These are phyloP conservation scores for Quercus engelmannii DNA, from an alignment of 306 rosid genomes.

Conservation along the genomic window DNA sequence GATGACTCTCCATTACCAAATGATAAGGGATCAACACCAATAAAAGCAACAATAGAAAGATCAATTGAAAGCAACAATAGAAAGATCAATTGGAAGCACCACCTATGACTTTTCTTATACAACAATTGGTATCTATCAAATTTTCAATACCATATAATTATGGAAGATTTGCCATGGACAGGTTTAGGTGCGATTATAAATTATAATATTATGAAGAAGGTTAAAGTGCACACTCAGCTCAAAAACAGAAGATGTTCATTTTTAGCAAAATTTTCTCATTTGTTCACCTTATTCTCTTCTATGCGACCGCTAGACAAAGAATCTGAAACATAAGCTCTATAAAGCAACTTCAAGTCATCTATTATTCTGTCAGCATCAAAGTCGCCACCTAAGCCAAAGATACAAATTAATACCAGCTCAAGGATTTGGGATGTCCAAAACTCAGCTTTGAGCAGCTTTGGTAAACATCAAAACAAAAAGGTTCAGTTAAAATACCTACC, in stretches of 20 bases:
- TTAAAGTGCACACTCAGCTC: too few relatives aligned
- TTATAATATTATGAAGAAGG: too few relatives aligned
- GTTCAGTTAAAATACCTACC: conserved; percentile 41
- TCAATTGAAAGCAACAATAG: not conserved
- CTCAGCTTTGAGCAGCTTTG: not conserved
- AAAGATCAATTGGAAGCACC: not conserved
- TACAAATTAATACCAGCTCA: conserved; percentile 22
- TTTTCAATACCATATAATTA: not conserved
- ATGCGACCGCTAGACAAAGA: conserved; percentile 47
- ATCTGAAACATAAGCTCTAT: conserved; percentile 50
- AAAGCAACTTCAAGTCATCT: conserved; percentile 89
- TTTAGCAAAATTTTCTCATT: too few relatives aligned
- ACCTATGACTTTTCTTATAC: not conserved
- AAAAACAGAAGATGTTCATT: too few relatives aligned
- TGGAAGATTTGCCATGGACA: not conserved
- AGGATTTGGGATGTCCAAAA: conserved; percentile 7
- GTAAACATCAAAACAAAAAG: conserved; percentile 4
- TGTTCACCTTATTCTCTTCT: conserved; percentile 52
- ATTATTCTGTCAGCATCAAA: conserved; percentile 66
- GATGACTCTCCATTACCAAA: not conserved
- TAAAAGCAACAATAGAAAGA: not conserved
- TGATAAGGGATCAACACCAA: not conserved
- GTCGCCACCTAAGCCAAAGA: conserved; percentile 68
- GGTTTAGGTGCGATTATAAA: not conserved
- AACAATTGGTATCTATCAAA: not conserved